Evolutionary conservation across 768 basidiomycete genomes (phyloP), one percentile per base, ranked within the genome.

Genomic region (Leucocoprinus sp.): DNA sequence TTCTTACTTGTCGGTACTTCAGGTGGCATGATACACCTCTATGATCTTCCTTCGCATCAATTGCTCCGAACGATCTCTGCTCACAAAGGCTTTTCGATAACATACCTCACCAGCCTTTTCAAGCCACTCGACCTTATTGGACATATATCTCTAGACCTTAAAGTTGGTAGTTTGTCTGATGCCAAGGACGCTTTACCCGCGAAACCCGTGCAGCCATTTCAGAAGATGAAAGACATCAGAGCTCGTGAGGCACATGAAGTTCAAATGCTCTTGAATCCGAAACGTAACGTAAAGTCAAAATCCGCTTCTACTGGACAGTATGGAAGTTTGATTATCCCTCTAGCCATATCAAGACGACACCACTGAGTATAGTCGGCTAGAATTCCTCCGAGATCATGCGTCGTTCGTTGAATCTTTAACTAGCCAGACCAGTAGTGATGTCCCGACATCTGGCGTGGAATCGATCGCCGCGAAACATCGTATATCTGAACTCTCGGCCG

Each of bases 11-110:
- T 80, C 24, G 93, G 95, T 17, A 93, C 91, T 0, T 60, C 74
- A 2, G 61, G 73, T 1, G 91, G 91, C 2, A 58, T 78, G 9
- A 75, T 97, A 40, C 75, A 89, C 47, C 61, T 92, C 29, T 91
- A 93, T 60, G 88, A 96, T 51, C 75, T 95, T 23, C 79, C 89
- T 1, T 95, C 95, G 0, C 89, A 93, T 57, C 93, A 98, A 58
- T 78, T 81, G 22, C 67, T 96, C 21, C 84, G 93, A 37, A 84
- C 85, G 21, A 80, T 97, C 52, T 74, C 77, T 14, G 70, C 82
- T 0, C 84, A 78, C 60, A 84, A 80, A 53, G 77, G 78, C 35
- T 59, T 78, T 54, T 62, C 76, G 24, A 81, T 97, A 59, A 80
- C 88, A 12, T 69, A 80, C 61, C 62, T 99, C 5, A 64, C 74